Conservation (phyloP, 371 early-diverging fungal species). For the Mucor plumbeus region DNA sequence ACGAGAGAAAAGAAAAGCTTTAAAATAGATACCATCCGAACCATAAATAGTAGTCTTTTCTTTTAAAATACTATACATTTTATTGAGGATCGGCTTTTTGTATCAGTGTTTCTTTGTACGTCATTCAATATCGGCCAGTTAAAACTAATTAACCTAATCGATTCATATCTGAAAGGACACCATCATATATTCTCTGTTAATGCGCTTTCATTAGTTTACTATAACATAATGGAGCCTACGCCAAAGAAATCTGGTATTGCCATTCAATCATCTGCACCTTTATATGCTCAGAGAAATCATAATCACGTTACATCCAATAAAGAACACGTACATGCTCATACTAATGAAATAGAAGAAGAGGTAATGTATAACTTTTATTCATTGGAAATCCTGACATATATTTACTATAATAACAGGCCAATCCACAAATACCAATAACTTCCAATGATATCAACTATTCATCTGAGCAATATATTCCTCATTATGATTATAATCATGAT, state of each 20-base stretch:
- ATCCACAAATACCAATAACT: neutral
- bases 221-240: neutral
- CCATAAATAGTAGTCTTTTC: neutral
- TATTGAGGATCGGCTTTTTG: neutral
- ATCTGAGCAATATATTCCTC: neutral
- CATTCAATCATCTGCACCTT: slow-evolving; percentile 18
- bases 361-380: slow-evolving; percentile 1
- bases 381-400: neutral
- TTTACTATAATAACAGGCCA: neutral
- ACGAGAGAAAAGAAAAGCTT: neutral
- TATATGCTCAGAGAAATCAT: slow-evolving; percentile 16
- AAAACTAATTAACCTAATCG: neutral
- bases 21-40: neutral
- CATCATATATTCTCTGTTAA: neutral
- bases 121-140: slow-evolving; percentile 8
- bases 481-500: neutral
- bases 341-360: neutral
- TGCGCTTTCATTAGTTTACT: neutral
- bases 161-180: too few relatives aligned
- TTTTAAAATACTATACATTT: neutral
- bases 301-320: neutral
- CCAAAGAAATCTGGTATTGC: slow-evolving; percentile 17
- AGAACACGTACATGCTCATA: slow-evolving; percentile 10
- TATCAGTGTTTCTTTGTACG: neutral
- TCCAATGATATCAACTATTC: neutral